Percentiles rank a stretch among this genome's conserved stretches.
These are phyloP conservation scores for Pestalotiopsis fici DNA, from an alignment of 2,329 filamentous ascomycete species.

Conservation along the genomic window DNA sequence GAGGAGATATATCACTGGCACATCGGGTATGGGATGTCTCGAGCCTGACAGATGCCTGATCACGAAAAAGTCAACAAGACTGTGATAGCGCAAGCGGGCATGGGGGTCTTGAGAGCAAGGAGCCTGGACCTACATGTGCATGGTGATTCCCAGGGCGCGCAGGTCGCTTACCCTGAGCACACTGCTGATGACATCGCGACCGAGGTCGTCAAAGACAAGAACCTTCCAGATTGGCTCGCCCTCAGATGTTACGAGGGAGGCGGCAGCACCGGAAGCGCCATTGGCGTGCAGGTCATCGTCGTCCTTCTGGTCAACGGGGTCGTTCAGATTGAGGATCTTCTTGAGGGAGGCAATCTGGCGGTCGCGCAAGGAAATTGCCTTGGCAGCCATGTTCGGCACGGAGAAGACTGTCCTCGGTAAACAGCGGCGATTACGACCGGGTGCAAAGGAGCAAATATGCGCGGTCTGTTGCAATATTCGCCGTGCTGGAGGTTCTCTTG, in stretches of 20 bases:
- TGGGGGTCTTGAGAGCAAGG: not conserved
- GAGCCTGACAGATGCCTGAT: slow-evolving; percentile 75
- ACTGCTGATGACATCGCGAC: slow-evolving; percentile 94
- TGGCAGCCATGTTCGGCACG: slow-evolving; percentile 22
- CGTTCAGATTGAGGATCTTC: slow-evolving; percentile 94
- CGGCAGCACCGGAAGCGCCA: slow-evolving; percentile 66
- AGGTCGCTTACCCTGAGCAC: slow-evolving; percentile 93
- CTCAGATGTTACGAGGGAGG: slow-evolving; percentile 81
- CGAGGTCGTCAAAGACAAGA: slow-evolving; percentile 88
- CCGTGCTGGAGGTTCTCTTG: not conserved
- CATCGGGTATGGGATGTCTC: slow-evolving; percentile 90
- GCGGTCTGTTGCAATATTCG: not conserved
- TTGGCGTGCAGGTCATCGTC: slow-evolving; percentile 65
- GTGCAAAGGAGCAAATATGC: not conserved
- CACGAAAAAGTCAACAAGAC: slow-evolving; percentile 20
- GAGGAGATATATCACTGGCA: slow-evolving; percentile 94
- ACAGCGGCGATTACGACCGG: not conserved
- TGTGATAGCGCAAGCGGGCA: not conserved
- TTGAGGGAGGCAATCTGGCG: slow-evolving; percentile 73
- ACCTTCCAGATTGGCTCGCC: slow-evolving; percentile 98
- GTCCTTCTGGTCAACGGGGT: slow-evolving; percentile 61
- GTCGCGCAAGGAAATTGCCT: slow-evolving; percentile 29
- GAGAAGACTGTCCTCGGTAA: not conserved
- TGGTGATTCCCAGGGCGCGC: slow-evolving; percentile 90
- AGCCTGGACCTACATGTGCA: slow-evolving; percentile 71